These are phyloP conservation scores for Aspergillus ochraceus DNA, from an alignment of 2,329 filamentous ascomycete species.

Conservation along the genomic window DNA sequence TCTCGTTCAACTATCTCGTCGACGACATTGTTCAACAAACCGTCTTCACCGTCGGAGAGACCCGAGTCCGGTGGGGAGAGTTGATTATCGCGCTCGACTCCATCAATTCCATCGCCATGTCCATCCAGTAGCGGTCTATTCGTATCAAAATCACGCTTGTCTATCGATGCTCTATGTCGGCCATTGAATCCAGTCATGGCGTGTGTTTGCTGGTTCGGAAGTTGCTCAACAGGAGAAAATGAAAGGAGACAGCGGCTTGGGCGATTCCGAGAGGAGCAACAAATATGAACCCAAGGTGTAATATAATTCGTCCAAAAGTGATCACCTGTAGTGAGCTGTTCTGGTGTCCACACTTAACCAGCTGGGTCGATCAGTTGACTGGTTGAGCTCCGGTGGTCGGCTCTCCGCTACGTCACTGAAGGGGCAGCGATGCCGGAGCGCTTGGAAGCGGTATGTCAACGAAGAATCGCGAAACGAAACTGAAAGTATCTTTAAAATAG, in stretches of 20 bases:
- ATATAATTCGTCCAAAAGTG: background rate
- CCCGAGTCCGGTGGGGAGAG: slow-evolving; percentile 22
- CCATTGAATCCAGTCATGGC: slow-evolving; percentile 27
- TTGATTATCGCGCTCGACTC: slow-evolving; percentile 26
- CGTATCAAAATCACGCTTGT: slow-evolving; percentile 50
- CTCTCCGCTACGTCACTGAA: slow-evolving; percentile 24
- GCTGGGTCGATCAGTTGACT: slow-evolving; percentile 24
- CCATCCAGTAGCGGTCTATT: slow-evolving; percentile 35
- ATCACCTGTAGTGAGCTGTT: background rate
- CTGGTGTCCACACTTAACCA: background rate
- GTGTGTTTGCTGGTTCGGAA: background rate
- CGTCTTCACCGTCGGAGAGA: slow-evolving; percentile 26
- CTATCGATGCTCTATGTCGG: slow-evolving; percentile 30
- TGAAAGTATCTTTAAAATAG: background rate
- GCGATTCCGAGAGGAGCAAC: background rate
- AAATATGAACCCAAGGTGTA: background rate
- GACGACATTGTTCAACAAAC: slow-evolving; percentile 61
- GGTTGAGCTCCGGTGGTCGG: slow-evolving; percentile 11
- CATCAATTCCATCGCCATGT: slow-evolving; percentile 17
- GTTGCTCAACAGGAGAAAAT: background rate
- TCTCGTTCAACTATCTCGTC: slow-evolving; percentile 61
- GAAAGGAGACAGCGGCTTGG: background rate
- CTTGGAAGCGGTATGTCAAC: background rate
- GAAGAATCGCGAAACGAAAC: background rate
- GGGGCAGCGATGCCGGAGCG: background rate